Base-by-base conservation (phyloP, 2,329 filamentous ascomycete genomes). In the Dryadomyces quercus-mongolicae region DNA sequence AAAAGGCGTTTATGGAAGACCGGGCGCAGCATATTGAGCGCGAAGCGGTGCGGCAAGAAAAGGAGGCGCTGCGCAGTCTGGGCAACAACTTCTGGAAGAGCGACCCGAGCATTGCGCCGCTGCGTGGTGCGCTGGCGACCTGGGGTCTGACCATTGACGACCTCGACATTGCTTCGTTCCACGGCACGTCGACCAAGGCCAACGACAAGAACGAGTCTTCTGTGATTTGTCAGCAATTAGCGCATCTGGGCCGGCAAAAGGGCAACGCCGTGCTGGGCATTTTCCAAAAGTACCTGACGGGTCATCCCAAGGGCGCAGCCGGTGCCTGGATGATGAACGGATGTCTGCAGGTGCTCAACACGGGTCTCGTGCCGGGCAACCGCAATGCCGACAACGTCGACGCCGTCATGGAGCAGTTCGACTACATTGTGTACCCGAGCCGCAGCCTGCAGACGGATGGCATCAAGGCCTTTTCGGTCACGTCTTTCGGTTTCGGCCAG, bases 271-370 rank as follows among this genome's bases (percentile, higher is more conserved):
- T 98, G 15, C 73, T 97, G 60, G 93, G 91, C 75, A 91, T 98
- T 68, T 98, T 97, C 86, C 93, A 98, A 74, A 98, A 98, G 74
- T 97, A 94, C 71, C 84, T 98, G 58, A 98, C 94, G 54, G 93
- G 93, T 70, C 93, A 98, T 69, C 93, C 93, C 65, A 98, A 98
- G 83, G 93, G 93, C 84, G 92, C 93, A 64, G 93, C 93, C 57
- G 93, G 93, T 76, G 93, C 92, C 50, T 98, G 93, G 91, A 98
- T 98, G 93, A 84, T 98, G 80, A 98, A 98, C 76, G 93, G 93
- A 61, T 93, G 88, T 69, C 75, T 98, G 68, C 93, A 98, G 70
- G 89, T 96, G 48, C 81, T 98, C 63, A 95, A 97, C 76, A 85
- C 80, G 52, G 93, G 93, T 66, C 77, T 98, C 51, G 92, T 98